These are phyloP conservation scores for Zygosaccharomyces siamensis DNA, from an alignment of 805 yeast species.

Conservation along the genomic window DNA sequence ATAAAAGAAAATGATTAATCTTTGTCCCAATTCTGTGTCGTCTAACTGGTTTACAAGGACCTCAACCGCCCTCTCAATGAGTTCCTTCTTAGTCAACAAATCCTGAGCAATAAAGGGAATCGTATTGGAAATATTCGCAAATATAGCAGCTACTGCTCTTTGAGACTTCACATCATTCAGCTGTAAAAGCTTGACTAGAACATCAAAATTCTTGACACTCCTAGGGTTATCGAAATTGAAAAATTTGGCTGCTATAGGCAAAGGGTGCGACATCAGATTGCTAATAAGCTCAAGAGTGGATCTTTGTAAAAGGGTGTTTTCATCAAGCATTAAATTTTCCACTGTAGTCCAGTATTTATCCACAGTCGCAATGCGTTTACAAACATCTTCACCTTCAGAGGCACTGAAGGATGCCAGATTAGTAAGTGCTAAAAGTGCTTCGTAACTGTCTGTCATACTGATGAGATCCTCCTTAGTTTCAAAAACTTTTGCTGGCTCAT, in stretches of 20 bases:
- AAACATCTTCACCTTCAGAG: conserved; percentile 38
- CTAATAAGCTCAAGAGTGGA: conserved; percentile 61
- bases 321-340: conserved; percentile 41
- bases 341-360: conserved; percentile 44
- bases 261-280: conserved; percentile 46
- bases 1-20: conserved; percentile 33
- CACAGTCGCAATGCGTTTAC: conserved; percentile 29
- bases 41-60: conserved; percentile 28
- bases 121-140: conserved; percentile 34
- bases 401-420: conserved; percentile 52
- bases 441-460: conserved; percentile 40
- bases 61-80: conserved; percentile 25
- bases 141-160: conserved; percentile 37
- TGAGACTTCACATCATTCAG: conserved; percentile 41
- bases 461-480: conserved; percentile 18
- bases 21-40: conserved; percentile 32
- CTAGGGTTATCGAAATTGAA: conserved; percentile 47
- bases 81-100: conserved; percentile 23
- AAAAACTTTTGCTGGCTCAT: conserved; percentile 6
- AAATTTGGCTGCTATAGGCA: conserved; percentile 44
- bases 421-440: conserved; percentile 60
- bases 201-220: conserved; percentile 39
- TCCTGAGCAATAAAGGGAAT: conserved; percentile 36
- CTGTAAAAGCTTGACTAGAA: conserved; percentile 39
- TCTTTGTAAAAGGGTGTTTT: conserved; percentile 47